A percentile compares a stretch with the other conserved stretches of the same genome.
Conservation (phyloP, 371 early-diverging fungal genomes). For the Mortierella sp. region DNA sequence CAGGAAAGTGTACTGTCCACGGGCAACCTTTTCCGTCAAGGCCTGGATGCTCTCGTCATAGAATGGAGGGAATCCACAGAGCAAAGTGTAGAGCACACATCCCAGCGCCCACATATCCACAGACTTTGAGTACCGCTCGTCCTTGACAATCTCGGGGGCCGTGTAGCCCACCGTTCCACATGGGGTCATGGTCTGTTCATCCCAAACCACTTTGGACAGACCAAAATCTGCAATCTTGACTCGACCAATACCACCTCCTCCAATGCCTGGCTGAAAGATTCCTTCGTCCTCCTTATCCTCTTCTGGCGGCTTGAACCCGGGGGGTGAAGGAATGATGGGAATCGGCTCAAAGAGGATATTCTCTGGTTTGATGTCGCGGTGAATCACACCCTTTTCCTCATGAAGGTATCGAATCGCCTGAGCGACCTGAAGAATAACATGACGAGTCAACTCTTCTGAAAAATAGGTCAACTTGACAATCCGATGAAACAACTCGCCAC, state of each 20-base stretch:
- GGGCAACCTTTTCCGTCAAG: slow-evolving; percentile 76
- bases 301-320: slow-evolving; percentile 52
- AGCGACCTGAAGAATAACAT: slow-evolving; percentile 89
- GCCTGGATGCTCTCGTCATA: slow-evolving; percentile 78
- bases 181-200: slow-evolving; percentile 81
- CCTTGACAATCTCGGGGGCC: slow-evolving; percentile 87
- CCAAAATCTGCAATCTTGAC: slow-evolving; percentile 89
- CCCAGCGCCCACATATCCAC: slow-evolving; percentile 95
- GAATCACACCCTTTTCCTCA: slow-evolving; percentile 86
- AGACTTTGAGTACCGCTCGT: slow-evolving; percentile 78
- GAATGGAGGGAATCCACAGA: slow-evolving; percentile 90
- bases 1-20: slow-evolving; percentile 75
- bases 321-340: slow-evolving; percentile 62
- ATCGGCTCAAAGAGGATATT: slow-evolving; percentile 87
- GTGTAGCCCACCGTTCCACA: slow-evolving; percentile 91
- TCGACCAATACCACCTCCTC: slow-evolving; percentile 79
- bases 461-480: slow-evolving; percentile 85
- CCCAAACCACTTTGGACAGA: slow-evolving; percentile 80
- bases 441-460: slow-evolving; percentile 79
- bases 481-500: slow-evolving; percentile 90
- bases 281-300: slow-evolving; percentile 75
- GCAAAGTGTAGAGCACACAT: slow-evolving; percentile 86
- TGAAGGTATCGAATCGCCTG: slow-evolving; percentile 91
- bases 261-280: slow-evolving; percentile 68
- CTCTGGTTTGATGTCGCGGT: slow-evolving; percentile 96